Conservation (phyloP, 148 eudicot genomes). For the Rhododendron molle region DNA sequence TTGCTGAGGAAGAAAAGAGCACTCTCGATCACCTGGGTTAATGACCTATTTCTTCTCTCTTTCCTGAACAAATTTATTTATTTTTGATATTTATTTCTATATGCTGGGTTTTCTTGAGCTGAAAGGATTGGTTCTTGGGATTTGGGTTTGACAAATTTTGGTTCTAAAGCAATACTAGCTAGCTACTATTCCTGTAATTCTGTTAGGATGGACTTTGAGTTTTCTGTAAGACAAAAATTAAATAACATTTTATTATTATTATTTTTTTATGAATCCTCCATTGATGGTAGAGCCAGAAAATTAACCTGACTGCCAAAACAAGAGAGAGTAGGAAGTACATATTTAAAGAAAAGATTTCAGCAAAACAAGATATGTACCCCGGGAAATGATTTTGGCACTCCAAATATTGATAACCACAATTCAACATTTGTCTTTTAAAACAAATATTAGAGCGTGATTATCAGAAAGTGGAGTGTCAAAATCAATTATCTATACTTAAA, state of each 20-base stretch:
- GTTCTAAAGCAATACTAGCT: background rate
- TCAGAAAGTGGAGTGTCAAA: no score
- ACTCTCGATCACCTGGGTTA: slow-evolving; percentile 2
- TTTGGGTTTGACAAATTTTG: slow-evolving; percentile 30
- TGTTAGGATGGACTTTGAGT: slow-evolving; percentile 24
- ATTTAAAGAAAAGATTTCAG: background rate
- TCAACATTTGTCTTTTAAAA: no score
- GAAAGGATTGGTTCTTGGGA: slow-evolving; percentile 21
- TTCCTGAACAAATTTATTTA: background rate
- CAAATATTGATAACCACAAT: no score
- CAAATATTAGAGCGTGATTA: no score
- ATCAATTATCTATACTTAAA: no score
- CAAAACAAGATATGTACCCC: no score
- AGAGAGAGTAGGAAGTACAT: background rate
- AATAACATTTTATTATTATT: background rate
- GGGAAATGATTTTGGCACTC: no score
- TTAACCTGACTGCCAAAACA: background rate
- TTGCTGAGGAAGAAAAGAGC: slow-evolving; percentile 42
- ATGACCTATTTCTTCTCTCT: slow-evolving; percentile 12
- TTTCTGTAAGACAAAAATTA: slow-evolving; percentile 9
- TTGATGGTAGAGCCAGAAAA: background rate
- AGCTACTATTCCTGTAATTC: background rate
- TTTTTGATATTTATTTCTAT: background rate
- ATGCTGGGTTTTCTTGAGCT: background rate
- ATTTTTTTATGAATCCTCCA: background rate